Evolutionary conservation across 2,329 filamentous ascomycete genomes (phyloP).

Genomic region (Trichoderma harzianum): DNA sequence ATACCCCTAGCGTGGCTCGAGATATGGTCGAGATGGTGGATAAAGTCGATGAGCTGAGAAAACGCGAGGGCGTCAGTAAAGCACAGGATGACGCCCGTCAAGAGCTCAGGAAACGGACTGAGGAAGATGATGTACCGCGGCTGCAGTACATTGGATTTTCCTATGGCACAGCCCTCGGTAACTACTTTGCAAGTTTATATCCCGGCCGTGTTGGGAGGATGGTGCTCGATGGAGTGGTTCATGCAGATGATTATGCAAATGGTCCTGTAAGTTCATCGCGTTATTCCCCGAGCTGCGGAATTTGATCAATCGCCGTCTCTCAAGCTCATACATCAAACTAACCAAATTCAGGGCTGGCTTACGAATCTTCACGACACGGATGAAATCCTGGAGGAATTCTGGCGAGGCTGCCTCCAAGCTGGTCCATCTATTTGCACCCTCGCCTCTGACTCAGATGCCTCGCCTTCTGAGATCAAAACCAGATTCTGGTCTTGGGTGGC

Average conservation of each 20-base stretch:
- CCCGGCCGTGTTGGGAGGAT: constrained; percentile 42
- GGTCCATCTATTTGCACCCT: background rate
- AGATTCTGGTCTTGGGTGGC: background rate
- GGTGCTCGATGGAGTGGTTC: constrained; percentile 37
- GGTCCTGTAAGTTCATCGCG: background rate
- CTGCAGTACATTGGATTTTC: constrained; percentile 38
- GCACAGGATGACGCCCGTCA: background rate
- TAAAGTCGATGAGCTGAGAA: constrained; percentile 32
- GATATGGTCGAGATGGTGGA: constrained; percentile 43
- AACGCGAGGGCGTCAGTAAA: background rate
- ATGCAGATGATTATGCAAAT: constrained; percentile 18
- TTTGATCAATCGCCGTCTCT: background rate
- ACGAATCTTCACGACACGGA: background rate
- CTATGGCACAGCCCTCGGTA: constrained; percentile 39
- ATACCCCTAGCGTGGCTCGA: constrained; percentile 36
- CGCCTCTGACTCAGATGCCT: background rate
- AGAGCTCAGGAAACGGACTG: background rate
- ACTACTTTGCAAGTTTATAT: constrained; percentile 41
- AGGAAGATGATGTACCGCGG: background rate
- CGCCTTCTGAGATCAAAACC: background rate
- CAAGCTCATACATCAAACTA: background rate
- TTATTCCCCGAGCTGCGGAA: background rate
- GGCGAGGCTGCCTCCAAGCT: background rate
- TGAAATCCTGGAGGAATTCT: background rate
- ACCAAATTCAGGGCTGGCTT: constrained; percentile 1